phyloP scores from a whole-genome alignment of 2,329 filamentous ascomycete genomes.

The Stromatinia cepivora region DNA sequence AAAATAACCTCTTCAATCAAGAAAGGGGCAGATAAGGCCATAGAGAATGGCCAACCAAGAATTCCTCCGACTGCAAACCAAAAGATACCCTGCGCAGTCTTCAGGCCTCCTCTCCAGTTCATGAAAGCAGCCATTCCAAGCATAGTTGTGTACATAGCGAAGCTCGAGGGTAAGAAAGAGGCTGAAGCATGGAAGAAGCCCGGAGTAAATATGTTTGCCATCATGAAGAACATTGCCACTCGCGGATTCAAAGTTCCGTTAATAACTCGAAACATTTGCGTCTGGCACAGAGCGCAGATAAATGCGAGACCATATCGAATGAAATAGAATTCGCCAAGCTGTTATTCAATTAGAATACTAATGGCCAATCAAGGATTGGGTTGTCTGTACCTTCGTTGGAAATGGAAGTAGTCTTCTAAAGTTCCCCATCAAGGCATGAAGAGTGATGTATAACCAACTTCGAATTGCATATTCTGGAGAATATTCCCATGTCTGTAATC shows the following conservation, averaged over 20 bases:
- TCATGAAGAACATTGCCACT: constrained; percentile 81
- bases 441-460: constrained; percentile 84
- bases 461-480: constrained; percentile 92
- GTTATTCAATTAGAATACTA: constrained; percentile 22
- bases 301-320: constrained; percentile 75
- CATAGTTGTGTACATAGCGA: constrained; percentile 93
- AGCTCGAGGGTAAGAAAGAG: constrained; percentile 87
- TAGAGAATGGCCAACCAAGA: constrained; percentile 92
- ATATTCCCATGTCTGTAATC: constrained; percentile 98
- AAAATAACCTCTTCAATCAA: constrained; percentile 72
- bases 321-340: constrained; percentile 80
- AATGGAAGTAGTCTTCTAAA: constrained; percentile 63
- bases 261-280: constrained; percentile 75
- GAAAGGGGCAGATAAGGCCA: constrained; percentile 78
- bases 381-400: constrained; percentile 53
- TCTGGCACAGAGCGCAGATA: constrained; percentile 78
- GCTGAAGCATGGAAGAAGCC: constrained; percentile 92
- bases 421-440: constrained; percentile 75
- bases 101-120: constrained; percentile 79
- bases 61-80: constrained; percentile 87
- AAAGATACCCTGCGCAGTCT: constrained; percentile 79
- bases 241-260: constrained; percentile 75
- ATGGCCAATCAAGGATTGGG: neutral
- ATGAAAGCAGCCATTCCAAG: constrained; percentile 86
- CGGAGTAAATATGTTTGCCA: constrained; percentile 74